Evolutionary conservation across 1,284 basidiomycete species (phyloP), one percentile per base, ranked within the genome.

Genomic region (Xerocomus minutiporus): DNA sequence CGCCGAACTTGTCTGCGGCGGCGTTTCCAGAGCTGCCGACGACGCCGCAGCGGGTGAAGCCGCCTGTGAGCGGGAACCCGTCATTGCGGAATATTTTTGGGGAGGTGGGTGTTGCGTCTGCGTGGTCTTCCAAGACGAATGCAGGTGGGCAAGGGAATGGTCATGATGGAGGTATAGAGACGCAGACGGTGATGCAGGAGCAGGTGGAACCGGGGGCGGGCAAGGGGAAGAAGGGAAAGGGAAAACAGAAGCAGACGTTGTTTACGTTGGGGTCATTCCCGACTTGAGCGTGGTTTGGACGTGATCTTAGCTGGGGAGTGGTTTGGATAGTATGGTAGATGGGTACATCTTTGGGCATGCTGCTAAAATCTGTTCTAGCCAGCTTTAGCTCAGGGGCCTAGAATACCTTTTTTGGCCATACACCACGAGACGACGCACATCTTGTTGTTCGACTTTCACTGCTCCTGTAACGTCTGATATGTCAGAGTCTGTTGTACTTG

Each of bases 231-330:
- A 92, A 91, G 67, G 82, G 83, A 0, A 90, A 89, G 68, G 85
- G 84, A 2, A 93, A 92, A 67, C 80, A 84, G 66, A 93, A 93
- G 71, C 88, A 93, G 74, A 86, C 84, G 20, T 68, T 94, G 60
- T 93, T 93, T 63, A 88, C 74, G 17, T 65, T 82, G 54, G 84
- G 85, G 8, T 74, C 83, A 11, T 84, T 85, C 70, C 82, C 83
- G 29, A 69, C 79, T 12, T 82, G 62, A 72, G 49, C 5, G 31
- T n/a, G 9, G 8, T 31, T 20, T 23, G 11, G 32, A 43, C 6
- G 13, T 29, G 13, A 29, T 31, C 13, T 35, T 35, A 5, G n/a
- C 35, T 35, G 13, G 35, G 35, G 5, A 35, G n/a, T 20, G 20
- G 20, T 20, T 20, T 20, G 20, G 20, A 20, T 20, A 35, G 29